These are phyloP conservation scores for Penicillium sclerotigenum DNA, from an alignment of 2,329 filamentous ascomycete genomes.

Conservation along the genomic window DNA sequence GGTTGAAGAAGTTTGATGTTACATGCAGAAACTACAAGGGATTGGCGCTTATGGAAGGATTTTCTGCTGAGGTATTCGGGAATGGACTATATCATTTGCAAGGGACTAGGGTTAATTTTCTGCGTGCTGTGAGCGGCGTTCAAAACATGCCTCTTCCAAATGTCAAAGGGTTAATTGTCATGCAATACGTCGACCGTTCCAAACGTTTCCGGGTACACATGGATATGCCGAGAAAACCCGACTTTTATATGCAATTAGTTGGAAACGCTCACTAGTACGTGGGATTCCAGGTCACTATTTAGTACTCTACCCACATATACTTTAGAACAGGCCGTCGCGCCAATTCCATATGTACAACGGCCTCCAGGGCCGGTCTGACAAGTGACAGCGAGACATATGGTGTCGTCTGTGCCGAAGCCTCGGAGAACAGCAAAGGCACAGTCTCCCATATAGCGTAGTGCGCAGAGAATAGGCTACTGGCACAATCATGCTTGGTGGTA, in stretches of 20 bases:
- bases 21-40: slow-evolving; percentile 10
- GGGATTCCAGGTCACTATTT: not conserved
- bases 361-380: not conserved
- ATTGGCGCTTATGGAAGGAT: slow-evolving; percentile 24
- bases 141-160: not conserved
- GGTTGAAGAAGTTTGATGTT: slow-evolving; percentile 39
- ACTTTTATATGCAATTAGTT: not conserved
- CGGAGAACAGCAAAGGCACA: not conserved
- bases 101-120: slow-evolving; percentile 10
- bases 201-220: not conserved
- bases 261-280: not conserved
- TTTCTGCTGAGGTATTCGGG: slow-evolving; percentile 10
- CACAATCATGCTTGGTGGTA: not conserved
- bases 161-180: not conserved
- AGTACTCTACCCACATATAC: not conserved
- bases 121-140: slow-evolving; percentile 11
- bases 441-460: not conserved
- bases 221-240: not conserved
- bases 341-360: not conserved
- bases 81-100: slow-evolving; percentile 14
- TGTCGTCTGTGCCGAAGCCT: not conserved
- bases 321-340: not conserved
- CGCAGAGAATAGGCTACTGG: not conserved
- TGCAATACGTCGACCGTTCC: not conserved
- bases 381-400: not conserved